Percentiles rank a stretch among this genome's conserved stretches.
These are phyloP conservation scores for Trypanosoma avium DNA, from an alignment of 208 protist genomes.

Conservation along the genomic window DNA sequence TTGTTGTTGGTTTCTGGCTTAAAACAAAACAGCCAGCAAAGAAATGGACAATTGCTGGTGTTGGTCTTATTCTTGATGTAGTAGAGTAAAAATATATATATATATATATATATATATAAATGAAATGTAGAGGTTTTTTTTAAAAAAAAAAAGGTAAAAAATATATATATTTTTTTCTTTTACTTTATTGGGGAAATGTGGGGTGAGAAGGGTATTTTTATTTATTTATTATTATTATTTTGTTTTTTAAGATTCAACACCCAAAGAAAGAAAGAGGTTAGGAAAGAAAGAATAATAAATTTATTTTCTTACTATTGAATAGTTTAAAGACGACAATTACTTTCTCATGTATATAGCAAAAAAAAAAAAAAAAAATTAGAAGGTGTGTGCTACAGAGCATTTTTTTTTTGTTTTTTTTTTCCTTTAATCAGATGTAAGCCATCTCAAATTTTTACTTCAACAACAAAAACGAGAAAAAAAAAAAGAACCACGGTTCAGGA, in stretches of 20 bases:
- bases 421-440: background rate
- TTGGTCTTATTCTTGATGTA: slow-evolving; percentile 95
- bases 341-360: too few relatives aligned
- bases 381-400: background rate
- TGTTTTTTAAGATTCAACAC: background rate
- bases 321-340: too few relatives aligned
- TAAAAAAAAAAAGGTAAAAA: background rate
- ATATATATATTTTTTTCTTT: too few relatives aligned
- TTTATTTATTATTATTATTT: background rate
- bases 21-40: slow-evolving; percentile 93
- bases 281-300: too few relatives aligned
- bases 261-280: background rate
- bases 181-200: too few relatives aligned
- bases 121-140: too few relatives aligned
- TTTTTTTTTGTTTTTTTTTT: slow-evolving; percentile 16
- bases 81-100: slow-evolving; percentile 72
- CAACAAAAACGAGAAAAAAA: background rate
- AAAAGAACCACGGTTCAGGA: too few relatives aligned
- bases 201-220: background rate
- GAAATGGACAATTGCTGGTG: slow-evolving; percentile 98
- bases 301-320: too few relatives aligned
- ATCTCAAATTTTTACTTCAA: background rate
- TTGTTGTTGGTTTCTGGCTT: slow-evolving; percentile 95
- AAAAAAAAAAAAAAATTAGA: too few relatives aligned
- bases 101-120: background rate